Evolutionary conservation across 345 rosid genomes (phyloP).

Genomic region (Corchorus olitorius): DNA sequence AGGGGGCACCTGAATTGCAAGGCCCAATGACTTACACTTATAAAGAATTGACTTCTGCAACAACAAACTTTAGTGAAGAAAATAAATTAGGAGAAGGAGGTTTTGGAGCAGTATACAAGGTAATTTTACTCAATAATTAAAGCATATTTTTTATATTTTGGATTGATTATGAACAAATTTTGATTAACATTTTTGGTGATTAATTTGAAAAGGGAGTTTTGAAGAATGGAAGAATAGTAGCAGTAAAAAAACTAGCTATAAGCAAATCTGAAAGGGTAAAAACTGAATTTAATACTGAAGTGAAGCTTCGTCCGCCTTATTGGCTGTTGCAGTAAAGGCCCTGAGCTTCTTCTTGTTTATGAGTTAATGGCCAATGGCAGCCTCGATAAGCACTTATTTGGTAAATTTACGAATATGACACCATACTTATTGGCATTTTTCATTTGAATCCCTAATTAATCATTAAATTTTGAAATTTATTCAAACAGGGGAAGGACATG

Average conservation of each 20-base stretch:
- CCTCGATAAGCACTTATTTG: constrained; percentile 43
- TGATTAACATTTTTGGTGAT: not conserved
- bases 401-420: constrained; percentile 1
- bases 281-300: constrained; percentile 46
- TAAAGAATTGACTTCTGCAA: constrained; percentile 45
- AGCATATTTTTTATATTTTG: too few relatives aligned
- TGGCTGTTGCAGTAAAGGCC: constrained; percentile 45
- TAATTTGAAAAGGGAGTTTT: constrained; percentile 32
- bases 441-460: too few relatives aligned
- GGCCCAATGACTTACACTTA: constrained; percentile 41
- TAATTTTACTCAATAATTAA: not conserved
- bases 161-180: too few relatives aligned
- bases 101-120: constrained; percentile 52
- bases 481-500: constrained; percentile 34
- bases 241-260: constrained; percentile 48
- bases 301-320: constrained; percentile 48
- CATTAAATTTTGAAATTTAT: too few relatives aligned
- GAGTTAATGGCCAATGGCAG: constrained; percentile 52
- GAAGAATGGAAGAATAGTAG: constrained; percentile 50
- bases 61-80: constrained; percentile 39
- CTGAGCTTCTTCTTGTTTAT: constrained; percentile 49
- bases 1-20: constrained; percentile 46
- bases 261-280: constrained; percentile 29
- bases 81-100: constrained; percentile 55
- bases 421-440: too few relatives aligned